Base-by-base conservation (phyloP, 202 grass and related monocot genomes). In the Bolboschoenoplectus hybrid region DNA sequence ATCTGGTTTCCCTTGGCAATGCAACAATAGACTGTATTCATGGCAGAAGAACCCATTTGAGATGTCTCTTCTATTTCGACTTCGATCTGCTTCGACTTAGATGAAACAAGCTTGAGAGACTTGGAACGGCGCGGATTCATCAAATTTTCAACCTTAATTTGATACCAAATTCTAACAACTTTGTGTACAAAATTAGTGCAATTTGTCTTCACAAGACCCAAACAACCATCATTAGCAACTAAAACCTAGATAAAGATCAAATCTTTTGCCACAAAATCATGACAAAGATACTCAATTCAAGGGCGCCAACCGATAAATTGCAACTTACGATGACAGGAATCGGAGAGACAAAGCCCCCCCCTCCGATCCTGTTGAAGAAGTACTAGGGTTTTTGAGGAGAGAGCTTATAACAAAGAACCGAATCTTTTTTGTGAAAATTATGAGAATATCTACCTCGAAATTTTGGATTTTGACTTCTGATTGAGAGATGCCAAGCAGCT, bases 11-110 rank as follows among this genome's bases (percentile, higher is more conserved):
- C 96, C 45, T 85, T 91, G n/a, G 96, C 89, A 60, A 98, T 84
- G 84, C 96, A 98, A 87, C 93, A 98, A 87, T 95, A 98, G 35
- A 95, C 91, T 0, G 89, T 90, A 91, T 98, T 98, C 71, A 89
- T 89, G 0, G 87, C 92, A 2, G 92, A 97, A 1, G 92, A 92
- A 88, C 87, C 87, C 95, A 97, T 95, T 82, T 87, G 95, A 2
- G 85, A 78, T 66, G 85, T 86, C 73, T 90, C 92, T 60, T 90
- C 89, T 7, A 94, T 88, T 13, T 92, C 90, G 17, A 95, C 87
- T 86, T 98, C 91, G 2, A 93, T 84, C 2, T 79, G 52, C 78
- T 82, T 80, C 35, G 93, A 84, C 11, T 82, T 65, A 10, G 91
- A 82, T 47, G 93, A 92, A 80, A 98, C 66, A 63, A 98, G 83